Conservation (phyloP, 148 eudicot species). For the Linanthus parryae region DNA sequence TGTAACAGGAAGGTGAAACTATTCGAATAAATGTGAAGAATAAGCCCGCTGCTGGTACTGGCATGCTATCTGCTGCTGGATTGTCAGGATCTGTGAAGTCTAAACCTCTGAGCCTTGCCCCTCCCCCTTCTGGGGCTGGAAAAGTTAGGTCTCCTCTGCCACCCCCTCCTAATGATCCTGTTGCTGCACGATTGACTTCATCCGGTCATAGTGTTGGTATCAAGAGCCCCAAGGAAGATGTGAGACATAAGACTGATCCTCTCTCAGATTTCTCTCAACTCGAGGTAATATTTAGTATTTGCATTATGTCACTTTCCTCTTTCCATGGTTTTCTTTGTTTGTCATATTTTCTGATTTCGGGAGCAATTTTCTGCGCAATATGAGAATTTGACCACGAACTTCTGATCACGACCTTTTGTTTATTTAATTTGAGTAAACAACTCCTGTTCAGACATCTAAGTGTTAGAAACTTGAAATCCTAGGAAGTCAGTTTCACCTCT, state of each 20-base stretch:
- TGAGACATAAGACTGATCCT: conserved; percentile 44
- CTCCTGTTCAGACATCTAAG: not conserved
- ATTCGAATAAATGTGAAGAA: conserved; percentile 94
- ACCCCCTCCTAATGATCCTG: conserved; percentile 98
- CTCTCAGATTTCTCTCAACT: conserved; percentile 82
- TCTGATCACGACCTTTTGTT: not conserved
- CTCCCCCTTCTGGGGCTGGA: conserved; percentile 61
- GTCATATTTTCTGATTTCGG: not conserved
- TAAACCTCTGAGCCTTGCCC: conserved; percentile 62
- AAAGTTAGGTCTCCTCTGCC: conserved; percentile 83
- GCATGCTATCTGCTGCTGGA: conserved; percentile 84
- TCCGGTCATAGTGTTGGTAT: conserved; percentile 19
- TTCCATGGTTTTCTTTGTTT: not conserved
- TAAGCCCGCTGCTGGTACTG: conserved; percentile 69
- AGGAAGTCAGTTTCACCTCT: too few species aligned
- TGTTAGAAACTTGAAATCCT: too few species aligned
- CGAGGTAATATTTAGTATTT: conserved; percentile 50
- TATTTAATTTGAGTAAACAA: too few species aligned
- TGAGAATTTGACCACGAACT: not conserved
- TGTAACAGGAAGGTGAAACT: conserved; percentile 92
- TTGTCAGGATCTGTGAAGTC: conserved; percentile 48
- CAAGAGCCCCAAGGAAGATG: conserved; percentile 28
- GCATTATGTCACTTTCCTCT: not conserved
- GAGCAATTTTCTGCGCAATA: not conserved
- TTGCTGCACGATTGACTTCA: conserved; percentile 56